Evolutionary conservation across 2,329 filamentous ascomycete species (phyloP).

Genomic region (Apiospora sp.): DNA sequence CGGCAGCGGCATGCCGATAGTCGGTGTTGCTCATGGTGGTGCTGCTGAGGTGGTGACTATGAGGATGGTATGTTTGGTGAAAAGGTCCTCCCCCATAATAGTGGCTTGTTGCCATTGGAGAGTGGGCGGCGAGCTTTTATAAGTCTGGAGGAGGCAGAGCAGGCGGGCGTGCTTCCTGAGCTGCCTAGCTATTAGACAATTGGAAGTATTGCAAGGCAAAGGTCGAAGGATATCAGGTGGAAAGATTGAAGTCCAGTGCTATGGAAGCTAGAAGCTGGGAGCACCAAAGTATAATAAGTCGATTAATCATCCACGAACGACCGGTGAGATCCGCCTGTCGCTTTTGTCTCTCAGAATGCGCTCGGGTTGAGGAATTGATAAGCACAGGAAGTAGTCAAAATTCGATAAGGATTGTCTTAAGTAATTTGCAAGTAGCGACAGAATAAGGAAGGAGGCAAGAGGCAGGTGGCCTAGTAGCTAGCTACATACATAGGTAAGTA

Average conservation of each 20-base stretch:
- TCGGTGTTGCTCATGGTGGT: conserved; percentile 12
- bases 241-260: neutral
- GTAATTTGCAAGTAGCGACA: neutral
- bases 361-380: neutral
- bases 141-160: neutral
- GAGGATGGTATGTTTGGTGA: conserved; percentile 11
- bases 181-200: neutral
- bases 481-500: neutral
- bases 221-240: neutral
- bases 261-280: neutral
- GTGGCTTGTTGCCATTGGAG: conserved; percentile 17
- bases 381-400: neutral
- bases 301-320: conserved; percentile 11
- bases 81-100: conserved; percentile 7
- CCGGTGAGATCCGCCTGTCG: neutral
- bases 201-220: neutral
- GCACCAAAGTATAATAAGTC: conserved; percentile 6
- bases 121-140: conserved; percentile 11
- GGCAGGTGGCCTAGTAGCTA: neutral
- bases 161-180: neutral
- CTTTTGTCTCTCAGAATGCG: neutral
- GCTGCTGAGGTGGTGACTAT: conserved; percentile 12
- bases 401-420: neutral
- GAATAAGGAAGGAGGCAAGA: neutral
- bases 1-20: conserved; percentile 12